Base-by-base conservation (phyloP, 176 grass and related monocot species). In the Tillandsia fasciculata region DNA sequence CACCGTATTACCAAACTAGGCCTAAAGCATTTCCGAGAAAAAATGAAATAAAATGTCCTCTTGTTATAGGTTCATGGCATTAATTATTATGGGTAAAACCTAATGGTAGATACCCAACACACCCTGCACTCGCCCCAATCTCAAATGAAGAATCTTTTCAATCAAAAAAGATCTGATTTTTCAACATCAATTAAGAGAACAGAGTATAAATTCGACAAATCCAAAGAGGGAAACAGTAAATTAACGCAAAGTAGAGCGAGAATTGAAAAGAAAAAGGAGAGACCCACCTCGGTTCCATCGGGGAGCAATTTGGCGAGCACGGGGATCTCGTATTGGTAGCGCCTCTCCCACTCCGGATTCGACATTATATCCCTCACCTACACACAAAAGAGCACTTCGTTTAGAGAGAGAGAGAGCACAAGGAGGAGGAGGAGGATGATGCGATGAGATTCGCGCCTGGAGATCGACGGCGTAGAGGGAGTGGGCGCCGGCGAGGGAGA, bases 241-340 rank as follows among this genome's bases (percentile, higher is more conserved):
- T 26, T 72, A 1, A 26, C 17, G 12, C 52, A 68, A n/a, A 76
- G 26, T 24, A 65, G 14, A 11, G 3, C 20, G 24, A 52, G n/a
- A 22, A 67, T 3, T 3, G 12, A 7, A 54, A 58, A 74, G 22
- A 50, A 28, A 33, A 2, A 50, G 48, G 22, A 63, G 28, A 71
- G 10, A 42, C 28, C 2, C 64, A 94, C 94, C 87, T 93, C 87
- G 15, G 77, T 87, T 54, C 94, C 89, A 12, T 99, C 94, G 10
- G 84, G 80, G 51, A 81, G 80, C 65, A 93, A 65, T 64, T 85
- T 99, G 52, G 80, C 87, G 13, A 99, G 66, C 50, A 99, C 94
- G 29, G 89, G 94, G 42, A 99, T 99, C 79, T 99, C 94, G 74
- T 99, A 93, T 79, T 86, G 94, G 77, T 97, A 97, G 27, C 74